Percentiles rank a stretch among this genome's conserved stretches.
phyloP scores from a whole-genome alignment of 129 eudicot genomes.

The Calendula officinalis region DNA sequence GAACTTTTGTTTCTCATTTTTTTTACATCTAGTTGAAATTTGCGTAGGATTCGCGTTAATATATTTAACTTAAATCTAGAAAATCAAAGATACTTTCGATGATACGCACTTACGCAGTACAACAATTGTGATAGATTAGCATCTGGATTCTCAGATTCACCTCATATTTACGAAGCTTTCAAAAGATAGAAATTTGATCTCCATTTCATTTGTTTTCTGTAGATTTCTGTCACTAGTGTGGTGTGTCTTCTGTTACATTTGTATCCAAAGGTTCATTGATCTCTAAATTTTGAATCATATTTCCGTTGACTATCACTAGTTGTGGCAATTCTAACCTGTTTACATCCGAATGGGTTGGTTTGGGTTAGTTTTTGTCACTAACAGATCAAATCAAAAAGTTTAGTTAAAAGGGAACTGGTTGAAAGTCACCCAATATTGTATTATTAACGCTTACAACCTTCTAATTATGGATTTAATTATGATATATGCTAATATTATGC shows the following conservation, averaged over 20 bases:
- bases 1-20: too few relatives aligned
- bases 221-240: constrained; percentile 1
- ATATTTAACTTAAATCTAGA: constrained; percentile 1
- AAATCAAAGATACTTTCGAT: neutral
- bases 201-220: neutral
- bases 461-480: neutral
- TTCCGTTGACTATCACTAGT: too few relatives aligned
- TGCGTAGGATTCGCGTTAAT: neutral
- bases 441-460: too few relatives aligned
- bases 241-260: neutral
- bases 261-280: too few relatives aligned
- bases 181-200: neutral
- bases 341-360: neutral
- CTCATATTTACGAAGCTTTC: neutral
- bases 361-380: neutral
- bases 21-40: too few relatives aligned
- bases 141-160: neutral
- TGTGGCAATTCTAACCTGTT: neutral
- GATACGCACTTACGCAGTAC: neutral
- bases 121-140: neutral
- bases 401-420: too few relatives aligned
- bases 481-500: neutral
- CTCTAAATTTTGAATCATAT: too few relatives aligned
- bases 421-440: too few relatives aligned
- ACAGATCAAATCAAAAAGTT: too few relatives aligned